A percentile compares a stretch with the other conserved stretches of the same genome.
Evolutionary conservation across 2,329 filamentous ascomycete species (phyloP).

Genomic region (Diaporthe vexans): DNA sequence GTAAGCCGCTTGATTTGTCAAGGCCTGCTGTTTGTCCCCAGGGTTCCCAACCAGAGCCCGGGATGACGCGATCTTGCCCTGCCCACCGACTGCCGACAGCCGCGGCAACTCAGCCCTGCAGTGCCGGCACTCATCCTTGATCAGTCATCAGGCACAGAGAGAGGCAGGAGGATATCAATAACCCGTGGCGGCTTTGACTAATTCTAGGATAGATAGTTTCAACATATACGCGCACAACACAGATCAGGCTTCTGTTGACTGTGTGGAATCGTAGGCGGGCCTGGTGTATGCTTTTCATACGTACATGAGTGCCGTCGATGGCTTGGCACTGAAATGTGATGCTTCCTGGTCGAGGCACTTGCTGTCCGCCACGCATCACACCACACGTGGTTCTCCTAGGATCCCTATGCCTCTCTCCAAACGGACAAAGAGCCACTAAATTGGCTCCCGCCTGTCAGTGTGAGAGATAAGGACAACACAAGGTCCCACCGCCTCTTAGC

Average conservation of each 20-base stretch:
- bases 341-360: neutral
- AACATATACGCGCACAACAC: neutral
- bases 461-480: neutral
- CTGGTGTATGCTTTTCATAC: neutral
- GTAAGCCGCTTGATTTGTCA: conserved; percentile 42
- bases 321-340: neutral
- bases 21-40: conserved; percentile 20
- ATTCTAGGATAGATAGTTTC: neutral
- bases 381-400: neutral
- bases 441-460: conserved; percentile 31
- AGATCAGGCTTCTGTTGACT: neutral
- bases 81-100: conserved; percentile 18
- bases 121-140: neutral
- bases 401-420: neutral
- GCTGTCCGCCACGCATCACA: neutral
- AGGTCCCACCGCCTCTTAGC: neutral
- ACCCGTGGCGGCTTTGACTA: neutral
- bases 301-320: neutral
- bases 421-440: conserved; percentile 27
- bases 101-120: neutral
- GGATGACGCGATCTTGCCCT: conserved; percentile 10
- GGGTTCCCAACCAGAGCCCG: conserved; percentile 11
- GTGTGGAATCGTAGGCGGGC: neutral
- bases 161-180: neutral
- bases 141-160: neutral